Evolutionary conservation across 179 eudicot genomes (phyloP), one percentile per base, ranked within the genome.

Genomic region (Carnegiea gigantea): DNA sequence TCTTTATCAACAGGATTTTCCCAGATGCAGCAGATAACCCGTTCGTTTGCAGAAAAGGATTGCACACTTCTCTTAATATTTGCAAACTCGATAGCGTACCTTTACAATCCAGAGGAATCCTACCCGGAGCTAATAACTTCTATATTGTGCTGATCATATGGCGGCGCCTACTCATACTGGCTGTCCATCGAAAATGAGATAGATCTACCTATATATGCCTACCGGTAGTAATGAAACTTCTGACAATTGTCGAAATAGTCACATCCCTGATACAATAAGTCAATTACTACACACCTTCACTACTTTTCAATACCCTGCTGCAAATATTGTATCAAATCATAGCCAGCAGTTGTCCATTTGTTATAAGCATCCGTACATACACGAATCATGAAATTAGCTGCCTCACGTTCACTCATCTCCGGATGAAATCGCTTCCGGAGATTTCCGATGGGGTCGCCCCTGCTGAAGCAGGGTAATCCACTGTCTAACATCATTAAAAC

Each of bases 321-420:
- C 88, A 95, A 78, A 89, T 97, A 97, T 78, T 97, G 99, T 81
- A 97, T 97, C 83, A 97, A 85, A 91, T 97, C 99, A 77, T 97
- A 97, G 17, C 99, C 99, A 17, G 99, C 98, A 76, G 99, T 97
- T 0, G 98, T 93, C 99, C 99, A 97, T 84, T 97, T 97, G 86
- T 97, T 95, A 81, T 97, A 97, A 62, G 99, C 98, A 83, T 95
- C 99, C 2, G 95, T 90, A 90, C 99, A 97, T 49, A 85, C 92
- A 36, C 90, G 94, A 73, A 97, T 97, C 99, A 97, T 97, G 89
- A 93, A 97, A 82, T 88, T 90, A 49, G 98, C 98, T 0, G 99
- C 99, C 86, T 95, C 98, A 2, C 98, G 92, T 70, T 95, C 98
- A 10, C 89, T 95, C 99, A 97, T 95, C 87, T 97, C 99, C 0